Evolutionary conservation across 306 rosid genomes (phyloP).

Genomic region (Glycine soja): DNA sequence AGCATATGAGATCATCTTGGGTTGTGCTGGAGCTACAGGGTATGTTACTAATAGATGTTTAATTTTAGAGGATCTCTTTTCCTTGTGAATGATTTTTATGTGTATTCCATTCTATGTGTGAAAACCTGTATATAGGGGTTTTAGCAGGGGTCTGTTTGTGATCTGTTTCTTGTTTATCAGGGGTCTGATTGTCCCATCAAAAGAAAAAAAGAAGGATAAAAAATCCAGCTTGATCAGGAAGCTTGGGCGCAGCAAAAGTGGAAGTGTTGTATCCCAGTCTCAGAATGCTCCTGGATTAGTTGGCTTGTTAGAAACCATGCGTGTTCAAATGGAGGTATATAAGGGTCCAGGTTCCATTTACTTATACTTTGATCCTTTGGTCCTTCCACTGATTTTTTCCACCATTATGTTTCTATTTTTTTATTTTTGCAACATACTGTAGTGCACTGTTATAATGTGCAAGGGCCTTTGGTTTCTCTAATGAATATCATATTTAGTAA

Average conservation of each 20-base stretch:
- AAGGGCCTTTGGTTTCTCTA: slow-evolving; percentile 11
- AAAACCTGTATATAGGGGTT: neutral
- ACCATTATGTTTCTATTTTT: neutral
- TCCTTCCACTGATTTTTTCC: slow-evolving; percentile 23
- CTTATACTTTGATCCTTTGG: slow-evolving; percentile 22
- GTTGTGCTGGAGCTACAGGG: slow-evolving; percentile 99
- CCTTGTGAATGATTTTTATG: slow-evolving; percentile 17
- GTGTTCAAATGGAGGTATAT: slow-evolving; percentile 97
- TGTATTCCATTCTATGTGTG: slow-evolving; percentile 31
- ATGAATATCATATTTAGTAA: slow-evolving; percentile 15
- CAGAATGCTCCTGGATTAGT: slow-evolving; percentile 86
- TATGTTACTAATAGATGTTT: slow-evolving; percentile 50
- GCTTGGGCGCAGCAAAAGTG: slow-evolving; percentile 97
- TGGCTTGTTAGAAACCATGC: slow-evolving; percentile 94
- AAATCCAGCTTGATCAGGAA: slow-evolving; percentile 83
- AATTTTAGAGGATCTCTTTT: slow-evolving; percentile 32
- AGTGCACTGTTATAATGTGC: slow-evolving; percentile 8
- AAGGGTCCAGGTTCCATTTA: slow-evolving; percentile 25
- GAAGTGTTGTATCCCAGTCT: slow-evolving; percentile 72
- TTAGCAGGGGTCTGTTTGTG: neutral
- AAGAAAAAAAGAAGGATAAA: slow-evolving; percentile 94
- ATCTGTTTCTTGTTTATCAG: slow-evolving; percentile 52
- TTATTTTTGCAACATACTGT: neutral
- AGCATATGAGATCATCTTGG: slow-evolving; percentile 90
- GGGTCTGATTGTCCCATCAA: slow-evolving; percentile 95